Percentiles rank a stretch among this genome's conserved stretches.
Evolutionary conservation across 768 basidiomycete genomes (phyloP).

Genomic region (Leucosporidium yakuticum): DNA sequence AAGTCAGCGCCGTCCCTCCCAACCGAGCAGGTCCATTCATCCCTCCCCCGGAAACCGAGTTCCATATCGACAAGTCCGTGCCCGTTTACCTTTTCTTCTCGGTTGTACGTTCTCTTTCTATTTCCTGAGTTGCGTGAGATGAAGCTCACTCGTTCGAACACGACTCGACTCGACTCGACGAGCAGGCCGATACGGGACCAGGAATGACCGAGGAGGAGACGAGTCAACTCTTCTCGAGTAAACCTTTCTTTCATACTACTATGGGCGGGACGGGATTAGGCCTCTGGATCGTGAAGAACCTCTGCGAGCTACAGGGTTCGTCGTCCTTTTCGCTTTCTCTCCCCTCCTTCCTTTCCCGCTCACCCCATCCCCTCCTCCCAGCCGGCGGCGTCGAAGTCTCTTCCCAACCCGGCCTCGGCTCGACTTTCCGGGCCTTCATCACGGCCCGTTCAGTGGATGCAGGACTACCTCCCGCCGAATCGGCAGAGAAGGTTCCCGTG

Average conservation of each 20-base stretch:
- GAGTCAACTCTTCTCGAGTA: constrained; percentile 41
- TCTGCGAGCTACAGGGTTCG: constrained; percentile 31
- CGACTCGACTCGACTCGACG: too few species aligned
- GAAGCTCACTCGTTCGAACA: too few species aligned
- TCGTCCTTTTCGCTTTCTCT: not conserved
- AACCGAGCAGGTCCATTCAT: constrained; percentile 21
- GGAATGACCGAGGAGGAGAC: constrained; percentile 42
- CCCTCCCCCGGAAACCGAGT: constrained; percentile 39
- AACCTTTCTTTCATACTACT: constrained; percentile 40
- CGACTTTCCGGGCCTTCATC: not conserved
- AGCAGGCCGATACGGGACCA: constrained; percentile 39
- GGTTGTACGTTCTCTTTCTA: constrained; percentile 19
- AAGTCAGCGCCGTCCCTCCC: constrained; percentile 37
- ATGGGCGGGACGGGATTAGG: constrained; percentile 44
- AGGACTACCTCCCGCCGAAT: not conserved
- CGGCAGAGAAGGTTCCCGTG: not conserved
- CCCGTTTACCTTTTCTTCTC: constrained; percentile 40
- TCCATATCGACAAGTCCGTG: constrained; percentile 26
- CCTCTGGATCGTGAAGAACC: constrained; percentile 38
- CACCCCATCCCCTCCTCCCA: not conserved
- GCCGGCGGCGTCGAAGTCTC: not conserved
- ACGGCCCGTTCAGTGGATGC: not conserved
- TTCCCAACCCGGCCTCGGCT: not conserved
- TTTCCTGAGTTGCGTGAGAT: too few species aligned
- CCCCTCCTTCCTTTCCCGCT: not conserved